Evolutionary conservation across 139 green algal species (phyloP).

Genomic region (Picochlorum sp.): DNA sequence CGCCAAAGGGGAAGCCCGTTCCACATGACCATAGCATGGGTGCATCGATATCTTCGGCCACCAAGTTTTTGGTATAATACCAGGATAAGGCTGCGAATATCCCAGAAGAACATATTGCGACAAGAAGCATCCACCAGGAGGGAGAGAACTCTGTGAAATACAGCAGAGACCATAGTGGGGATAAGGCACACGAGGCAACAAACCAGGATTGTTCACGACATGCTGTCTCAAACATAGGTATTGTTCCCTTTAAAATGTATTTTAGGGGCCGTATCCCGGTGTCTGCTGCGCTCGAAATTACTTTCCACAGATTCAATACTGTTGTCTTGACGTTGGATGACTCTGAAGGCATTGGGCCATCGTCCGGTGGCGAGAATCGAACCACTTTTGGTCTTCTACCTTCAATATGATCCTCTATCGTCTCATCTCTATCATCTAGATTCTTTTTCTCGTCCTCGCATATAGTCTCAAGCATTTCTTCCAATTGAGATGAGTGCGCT

Average conservation of each 20-base stretch:
- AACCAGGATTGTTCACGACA: slow-evolving; percentile 59
- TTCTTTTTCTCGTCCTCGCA: slow-evolving; percentile 18
- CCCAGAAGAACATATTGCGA: no score
- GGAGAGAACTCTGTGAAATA: slow-evolving; percentile 19
- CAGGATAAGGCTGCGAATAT: neutral
- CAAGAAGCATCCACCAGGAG: neutral
- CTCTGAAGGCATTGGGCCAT: no score
- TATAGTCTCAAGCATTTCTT: slow-evolving; percentile 3
- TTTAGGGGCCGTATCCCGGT: slow-evolving; percentile 3
- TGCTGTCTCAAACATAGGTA: slow-evolving; percentile 34
- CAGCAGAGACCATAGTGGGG: slow-evolving; percentile 29
- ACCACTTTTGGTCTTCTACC: no score
- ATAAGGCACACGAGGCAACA: slow-evolving; percentile 30
- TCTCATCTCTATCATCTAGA: slow-evolving; percentile 7
- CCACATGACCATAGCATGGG: slow-evolving; percentile 20
- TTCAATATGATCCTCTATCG: slow-evolving; percentile 10
- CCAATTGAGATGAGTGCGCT: neutral
- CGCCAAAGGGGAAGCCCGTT: slow-evolving; percentile 27
- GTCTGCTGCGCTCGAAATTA: no score
- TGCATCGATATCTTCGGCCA: neutral
- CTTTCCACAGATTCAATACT: no score
- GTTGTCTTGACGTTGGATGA: no score
- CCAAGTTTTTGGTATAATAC: neutral
- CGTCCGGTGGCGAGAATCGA: no score
- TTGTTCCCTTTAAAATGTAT: slow-evolving; percentile 22